Conservation (phyloP, 768 basidiomycete genomes). For the Clavaria fumosa region DNA sequence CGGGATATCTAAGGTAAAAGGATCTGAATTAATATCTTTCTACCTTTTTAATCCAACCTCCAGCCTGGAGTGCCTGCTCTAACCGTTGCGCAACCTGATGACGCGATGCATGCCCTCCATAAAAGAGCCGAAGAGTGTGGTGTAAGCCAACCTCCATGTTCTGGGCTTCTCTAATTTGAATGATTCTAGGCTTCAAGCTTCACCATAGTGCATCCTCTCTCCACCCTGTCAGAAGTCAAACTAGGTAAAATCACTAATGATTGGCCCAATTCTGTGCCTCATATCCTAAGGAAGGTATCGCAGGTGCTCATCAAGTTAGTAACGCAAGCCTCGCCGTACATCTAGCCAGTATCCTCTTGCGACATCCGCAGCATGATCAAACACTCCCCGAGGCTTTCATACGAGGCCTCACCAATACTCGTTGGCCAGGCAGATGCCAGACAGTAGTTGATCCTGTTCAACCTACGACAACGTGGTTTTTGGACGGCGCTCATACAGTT, state of each 20-base stretch:
- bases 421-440: slow-evolving; percentile 96
- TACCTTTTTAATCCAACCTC: slow-evolving; percentile 1
- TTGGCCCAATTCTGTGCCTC: neutral
- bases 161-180: slow-evolving; percentile 2
- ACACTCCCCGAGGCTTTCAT: slow-evolving; percentile 38
- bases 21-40: neutral
- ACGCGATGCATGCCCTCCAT: slow-evolving; percentile 53
- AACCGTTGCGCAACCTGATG: slow-evolving; percentile 60
- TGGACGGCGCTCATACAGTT: slow-evolving; percentile 91
- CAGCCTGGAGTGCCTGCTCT: slow-evolving; percentile 76
- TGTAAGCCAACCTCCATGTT: slow-evolving; percentile 23
- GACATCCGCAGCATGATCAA: slow-evolving; percentile 13
- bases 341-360: slow-evolving; percentile 53
- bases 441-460: slow-evolving; percentile 47
- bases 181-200: slow-evolving; percentile 49
- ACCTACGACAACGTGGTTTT: slow-evolving; percentile 55
- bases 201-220: slow-evolving; percentile 36
- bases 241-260: slow-evolving; percentile 33
- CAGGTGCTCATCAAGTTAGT: slow-evolving; percentile 72
- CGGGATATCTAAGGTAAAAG: slow-evolving; percentile 79
- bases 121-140: slow-evolving; percentile 50
- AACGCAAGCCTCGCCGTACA: slow-evolving; percentile 81
- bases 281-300: slow-evolving; percentile 38
- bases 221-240: slow-evolving; percentile 35
- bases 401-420: slow-evolving; percentile 47